Conservation (phyloP, 345 rosid genomes). For the Ceriops zippeliana region DNA sequence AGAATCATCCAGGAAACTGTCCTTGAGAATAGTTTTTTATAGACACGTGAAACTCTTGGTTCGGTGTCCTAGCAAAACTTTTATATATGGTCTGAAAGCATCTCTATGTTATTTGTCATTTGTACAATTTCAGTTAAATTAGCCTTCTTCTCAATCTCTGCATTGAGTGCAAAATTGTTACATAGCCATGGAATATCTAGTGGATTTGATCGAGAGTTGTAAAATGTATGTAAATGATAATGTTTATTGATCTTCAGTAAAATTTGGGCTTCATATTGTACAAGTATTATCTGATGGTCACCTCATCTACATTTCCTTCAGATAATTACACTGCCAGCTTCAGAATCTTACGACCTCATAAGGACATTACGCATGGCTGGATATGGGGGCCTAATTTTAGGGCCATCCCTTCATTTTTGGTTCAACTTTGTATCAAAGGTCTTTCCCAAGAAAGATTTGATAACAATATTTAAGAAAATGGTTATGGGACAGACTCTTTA, state of each 20-base stretch:
- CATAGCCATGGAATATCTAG: neutral
- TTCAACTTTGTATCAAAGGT: conserved; percentile 68
- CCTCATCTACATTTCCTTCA: conserved; percentile 14
- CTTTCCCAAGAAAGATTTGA: conserved; percentile 71
- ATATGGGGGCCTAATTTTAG: conserved; percentile 66
- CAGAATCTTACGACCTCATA: conserved; percentile 60
- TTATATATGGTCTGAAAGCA: too few relatives aligned
- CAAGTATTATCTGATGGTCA: neutral
- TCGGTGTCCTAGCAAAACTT: too few relatives aligned
- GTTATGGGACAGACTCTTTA: conserved; percentile 67
- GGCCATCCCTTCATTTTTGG: conserved; percentile 86
- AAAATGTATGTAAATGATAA: neutral
- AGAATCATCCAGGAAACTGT: neutral
- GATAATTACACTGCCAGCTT: conserved; percentile 39
- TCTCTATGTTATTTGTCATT: neutral
- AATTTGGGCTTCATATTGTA: neutral
- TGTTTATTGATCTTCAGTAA: neutral
- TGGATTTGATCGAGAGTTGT: neutral
- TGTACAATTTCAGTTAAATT: neutral
- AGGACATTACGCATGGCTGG: conserved; percentile 87
- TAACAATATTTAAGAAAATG: conserved; percentile 81
- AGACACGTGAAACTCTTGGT: too few relatives aligned
- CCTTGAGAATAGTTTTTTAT: neutral
- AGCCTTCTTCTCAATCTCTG: neutral
- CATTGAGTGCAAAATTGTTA: neutral